Evolutionary conservation across 176 grass and related monocot species (phyloP), one percentile per base, ranked within the genome.

Genomic region (Cenchrus fungigraminus): DNA sequence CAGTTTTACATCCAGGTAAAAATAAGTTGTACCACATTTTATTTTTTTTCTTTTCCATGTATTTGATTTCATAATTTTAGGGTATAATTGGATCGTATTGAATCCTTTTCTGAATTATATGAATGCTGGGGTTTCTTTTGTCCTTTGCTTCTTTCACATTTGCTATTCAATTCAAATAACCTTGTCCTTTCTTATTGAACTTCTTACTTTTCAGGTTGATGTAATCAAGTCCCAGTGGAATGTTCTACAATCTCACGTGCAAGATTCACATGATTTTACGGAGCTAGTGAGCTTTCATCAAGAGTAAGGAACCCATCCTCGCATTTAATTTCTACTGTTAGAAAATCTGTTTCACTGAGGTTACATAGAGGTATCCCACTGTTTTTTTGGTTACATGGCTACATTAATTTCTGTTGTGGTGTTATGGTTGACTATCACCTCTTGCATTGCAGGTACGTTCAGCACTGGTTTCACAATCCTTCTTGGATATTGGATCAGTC

Each of bases 151-250:
- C 12, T 12, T 55, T 16, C 56, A 8, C 19, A 28, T 81, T 65
- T 84, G 17, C 12, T 3, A 66, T 19, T 16, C n/a, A 73, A 72
- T 12, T 32, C 29, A 68, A 82, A 40, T 57, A 73, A 82, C 13
- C 12, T 73, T 90, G 2, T 49, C 34, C 17, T 82, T 28, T 46
- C 16, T 56, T 54, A 32, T 69, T 75, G 59, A 19, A 43, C 43
- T 40, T 46, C 45, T 62, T 78, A 0, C 74, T 83, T 73, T 86
- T 70, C 83, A 99, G 91, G 97, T 99, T 65, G 97, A 99, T 92
- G 97, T 99, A 78, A 99, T 99, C 6, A 93, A 99, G 86, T 96
- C 97, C 19, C 97, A 99, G 40, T 99, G 97, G 97, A 99, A 96
- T 86, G 91, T 96, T 70, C 82, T 99, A 82, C 97, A 99, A 94